Base-by-base conservation (phyloP, 2,329 filamentous ascomycete species). In the Ploettnerulaceae sp. region DNA sequence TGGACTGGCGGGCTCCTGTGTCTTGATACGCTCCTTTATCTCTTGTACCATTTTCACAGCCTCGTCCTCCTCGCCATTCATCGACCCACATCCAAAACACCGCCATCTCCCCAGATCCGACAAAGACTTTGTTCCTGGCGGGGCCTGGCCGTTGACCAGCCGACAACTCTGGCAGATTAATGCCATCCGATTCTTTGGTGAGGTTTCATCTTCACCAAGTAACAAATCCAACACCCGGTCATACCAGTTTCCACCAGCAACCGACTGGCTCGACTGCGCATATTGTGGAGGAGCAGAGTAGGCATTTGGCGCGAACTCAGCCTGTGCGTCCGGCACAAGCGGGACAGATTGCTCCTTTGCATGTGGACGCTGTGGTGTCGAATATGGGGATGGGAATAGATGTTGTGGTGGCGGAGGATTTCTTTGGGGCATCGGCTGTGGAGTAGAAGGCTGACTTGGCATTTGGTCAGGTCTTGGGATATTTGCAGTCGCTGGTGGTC, bases 81-180 rank as follows among this genome's bases (percentile, higher is more conserved):
- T 76, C 1, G 80, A 73, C 7, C 84, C 82, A 61, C 93, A 98
- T n/a, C 79, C 79, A 64, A 87, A 85, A 66, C 93, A 98, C 50
- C 83, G 81, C 93, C 93, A 98, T 51, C 75, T 74, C 2, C 91
- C 93, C 1, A 98, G 61, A 41, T 96, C 90, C 29, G 86, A 80
- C 1, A 91, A 69, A 0, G 74, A 79, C 57, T 81, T 84, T 0
- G 86, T 83, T 1, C 93, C 93, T 0, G 93, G 91, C 1, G 93
- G 90, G 3, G 93, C 93, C 64, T 96, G 93, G 0, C 94, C 93
- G 63, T 98, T 98, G 37, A 98, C 90, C 1, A 96, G 76, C 22
- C 88, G 77, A 65, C 93, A 98, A 29, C 77, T 73, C 24, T 72
- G 67, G 68, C 93, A 98, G 45, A 98, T 88, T 54, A 98, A 72